Base-by-base conservation (phyloP, 1,139 yeast genomes). In the Zygoascus hellenicus region DNA sequence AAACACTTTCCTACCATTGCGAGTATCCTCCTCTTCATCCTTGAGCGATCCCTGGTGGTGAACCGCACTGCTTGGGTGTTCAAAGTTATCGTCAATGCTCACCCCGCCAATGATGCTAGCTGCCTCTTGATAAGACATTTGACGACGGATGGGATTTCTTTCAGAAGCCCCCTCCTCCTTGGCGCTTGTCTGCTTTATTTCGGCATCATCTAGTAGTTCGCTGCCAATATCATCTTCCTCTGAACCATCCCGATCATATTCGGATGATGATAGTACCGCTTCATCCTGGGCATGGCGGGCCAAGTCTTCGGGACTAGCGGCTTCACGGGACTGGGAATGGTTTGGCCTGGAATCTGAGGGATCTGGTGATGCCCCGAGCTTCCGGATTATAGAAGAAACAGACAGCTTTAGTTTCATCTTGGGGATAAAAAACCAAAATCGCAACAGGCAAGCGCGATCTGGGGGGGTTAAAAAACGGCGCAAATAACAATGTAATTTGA, bases 91-190 rank as follows among this genome's bases (percentile, higher is more conserved):
- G 5, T 40, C 48, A 11, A 43, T 48, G 16, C 39, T 49, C 17
- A 50, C 48, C 7, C 66, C 66, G 10, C 65, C 66, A 42, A 62
- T 62, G 45, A 62, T 59, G 19, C 63, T 57, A 15, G 54, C 55
- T 1, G 65, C 66, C 29, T 62, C 65, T 7, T 50, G 51, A 36
- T 48, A 52, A 29, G 51, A 52, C 48, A 57, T 16, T 10, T 6
- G 37, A 9, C 34, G 34, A n/a, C n/a, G 2, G 2, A 43, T 9
- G 2, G 26, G 13, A 9, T 32, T 11, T 26, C 35, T 17, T 10
- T 17, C 15, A 10, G 5, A 13, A n/a, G n/a, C 3, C 5, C 36
- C 46, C 9, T 16, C 31, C 14, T 35, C 42, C 28, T 38, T 42
- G 46, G 16, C 38, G 19, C 19, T 34, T 9, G 22, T 37, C 16